Base-by-base conservation (phyloP, 768 basidiomycete genomes). In the Tricholoma sp. region DNA sequence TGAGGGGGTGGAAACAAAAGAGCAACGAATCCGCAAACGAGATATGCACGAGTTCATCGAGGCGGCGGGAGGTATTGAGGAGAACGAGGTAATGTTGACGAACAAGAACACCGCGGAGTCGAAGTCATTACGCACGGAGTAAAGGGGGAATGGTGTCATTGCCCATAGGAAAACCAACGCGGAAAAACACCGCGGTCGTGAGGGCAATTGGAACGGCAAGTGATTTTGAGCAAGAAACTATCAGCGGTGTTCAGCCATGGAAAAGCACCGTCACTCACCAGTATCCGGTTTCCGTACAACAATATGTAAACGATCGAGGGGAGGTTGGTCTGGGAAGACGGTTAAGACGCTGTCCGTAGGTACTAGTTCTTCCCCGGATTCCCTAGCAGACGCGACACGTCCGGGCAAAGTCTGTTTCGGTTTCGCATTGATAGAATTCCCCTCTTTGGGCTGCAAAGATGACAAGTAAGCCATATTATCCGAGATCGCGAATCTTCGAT, bases 291-390 rank as follows among this genome's bases (percentile, higher is more conserved):
- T 24, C 46, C 46, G 46, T 54, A 58, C 57, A 58, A 58, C 19
- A 54, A 58, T 58, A 45, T 50, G 57, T 54, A 58, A 53, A 58
- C 43, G 43, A 22, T 45, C 43, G 43, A 45, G 43, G 52, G 46
- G 45, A 49, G 57, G 57, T 58, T 58, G 57, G 31, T 54, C 29
- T 58, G 57, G 57, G 16, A 47, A 47, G 24, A 47, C 16, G 9
- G 18, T 14, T n/a, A 32, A 39, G 52, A 58, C 21, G 41, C 12
- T 39, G 41, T 45, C 37, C 35, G 11, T 22, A 53, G 57, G 43
- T 11, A 22, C 24, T 57, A 57, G 43, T 58, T 58, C 37, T 16
- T 58, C 57, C 24, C 34, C 43, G 9, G 39, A 43, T 57, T 57
- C 34, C 39, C 51, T 43, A 57, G 43, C 43, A 52, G 57, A 57